Evolutionary conservation across 1,284 basidiomycete genomes (phyloP).

Genomic region (Pseudozyma pruni): DNA sequence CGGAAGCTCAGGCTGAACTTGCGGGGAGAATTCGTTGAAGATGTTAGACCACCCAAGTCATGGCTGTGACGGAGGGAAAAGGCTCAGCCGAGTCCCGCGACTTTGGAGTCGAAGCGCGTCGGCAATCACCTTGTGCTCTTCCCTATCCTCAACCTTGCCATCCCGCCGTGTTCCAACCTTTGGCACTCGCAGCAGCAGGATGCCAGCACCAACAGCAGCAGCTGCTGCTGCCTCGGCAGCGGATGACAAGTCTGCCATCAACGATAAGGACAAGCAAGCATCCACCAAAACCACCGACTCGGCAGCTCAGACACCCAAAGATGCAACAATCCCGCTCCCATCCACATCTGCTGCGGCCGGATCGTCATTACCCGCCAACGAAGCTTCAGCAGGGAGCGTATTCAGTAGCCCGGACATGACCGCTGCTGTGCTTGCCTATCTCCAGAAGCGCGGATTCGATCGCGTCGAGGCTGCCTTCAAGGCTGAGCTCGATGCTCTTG

Average conservation of each 20-base stretch:
- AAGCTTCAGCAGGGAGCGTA: conserved; percentile 26
- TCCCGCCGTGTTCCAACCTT: background rate
- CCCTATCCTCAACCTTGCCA: background rate
- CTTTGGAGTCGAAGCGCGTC: background rate
- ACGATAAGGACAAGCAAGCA: conserved; percentile 14
- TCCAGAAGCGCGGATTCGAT: conserved; percentile 82
- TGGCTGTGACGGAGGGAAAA: too few relatives aligned
- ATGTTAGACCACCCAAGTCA: conserved; percentile 6
- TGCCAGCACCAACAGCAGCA: conserved; percentile 24
- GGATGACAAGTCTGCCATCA: conserved; percentile 25
- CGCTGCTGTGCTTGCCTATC: conserved; percentile 71
- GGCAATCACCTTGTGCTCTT: conserved; percentile 1
- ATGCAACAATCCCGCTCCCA: conserved; percentile 19
- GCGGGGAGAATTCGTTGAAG: background rate
- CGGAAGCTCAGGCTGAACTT: background rate
- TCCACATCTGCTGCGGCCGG: conserved; percentile 11
- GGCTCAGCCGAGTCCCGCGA: conserved; percentile 1
- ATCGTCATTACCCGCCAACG: conserved; percentile 18
- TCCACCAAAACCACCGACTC: conserved; percentile 16
- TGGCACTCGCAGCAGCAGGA: conserved; percentile 13
- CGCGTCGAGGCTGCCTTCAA: conserved; percentile 80
- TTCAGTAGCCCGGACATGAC: conserved; percentile 49
- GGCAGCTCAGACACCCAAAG: conserved; percentile 28
- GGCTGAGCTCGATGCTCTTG: conserved; percentile 73
- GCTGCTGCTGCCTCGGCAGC: conserved; percentile 20